Conservation (phyloP, 768 basidiomycete genomes). For the Boletellus ananas region DNA sequence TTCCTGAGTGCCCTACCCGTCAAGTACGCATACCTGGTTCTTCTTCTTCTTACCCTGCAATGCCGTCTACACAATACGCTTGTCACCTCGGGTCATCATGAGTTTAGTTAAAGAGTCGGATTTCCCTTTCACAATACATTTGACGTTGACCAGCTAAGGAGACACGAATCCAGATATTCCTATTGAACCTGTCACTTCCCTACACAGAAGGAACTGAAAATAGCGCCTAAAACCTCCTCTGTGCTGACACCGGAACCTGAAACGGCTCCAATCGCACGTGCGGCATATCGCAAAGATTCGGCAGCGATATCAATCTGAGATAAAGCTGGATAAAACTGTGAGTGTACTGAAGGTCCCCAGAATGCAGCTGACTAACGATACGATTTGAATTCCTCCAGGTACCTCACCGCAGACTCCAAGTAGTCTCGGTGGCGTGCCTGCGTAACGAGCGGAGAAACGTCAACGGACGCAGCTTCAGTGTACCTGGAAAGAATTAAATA, state of each 20-base stretch:
- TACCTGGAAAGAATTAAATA: conserved; percentile 10
- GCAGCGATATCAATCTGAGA: conserved; percentile 80
- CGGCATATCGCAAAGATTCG: conserved; percentile 85
- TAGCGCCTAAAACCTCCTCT: conserved; percentile 78
- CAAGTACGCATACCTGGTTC: conserved; percentile 7
- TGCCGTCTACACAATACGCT: background rate
- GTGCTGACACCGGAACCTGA: conserved; percentile 68
- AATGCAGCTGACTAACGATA: conserved; percentile 24
- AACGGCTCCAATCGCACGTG: conserved; percentile 79
- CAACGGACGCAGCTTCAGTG: conserved; percentile 19
- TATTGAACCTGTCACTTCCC: conserved; percentile 52
- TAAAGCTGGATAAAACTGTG: conserved; percentile 37
- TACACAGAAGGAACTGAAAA: conserved; percentile 88
- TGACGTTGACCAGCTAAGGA: background rate
- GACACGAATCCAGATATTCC: background rate
- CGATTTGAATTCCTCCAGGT: conserved; percentile 29
- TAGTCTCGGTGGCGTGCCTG: conserved; percentile 77
- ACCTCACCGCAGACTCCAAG: conserved; percentile 56
- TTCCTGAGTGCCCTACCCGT: background rate
- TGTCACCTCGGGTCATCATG: background rate
- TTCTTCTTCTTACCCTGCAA: background rate
- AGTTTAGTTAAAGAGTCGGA: background rate
- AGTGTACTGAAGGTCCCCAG: background rate
- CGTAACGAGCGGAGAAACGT: conserved; percentile 59
- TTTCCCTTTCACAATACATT: conserved; percentile 4